A percentile compares a stretch with the other conserved stretches of the same genome.
Evolutionary conservation across 2,329 filamentous ascomycete genomes (phyloP).

Genomic region (Didymella exigua): DNA sequence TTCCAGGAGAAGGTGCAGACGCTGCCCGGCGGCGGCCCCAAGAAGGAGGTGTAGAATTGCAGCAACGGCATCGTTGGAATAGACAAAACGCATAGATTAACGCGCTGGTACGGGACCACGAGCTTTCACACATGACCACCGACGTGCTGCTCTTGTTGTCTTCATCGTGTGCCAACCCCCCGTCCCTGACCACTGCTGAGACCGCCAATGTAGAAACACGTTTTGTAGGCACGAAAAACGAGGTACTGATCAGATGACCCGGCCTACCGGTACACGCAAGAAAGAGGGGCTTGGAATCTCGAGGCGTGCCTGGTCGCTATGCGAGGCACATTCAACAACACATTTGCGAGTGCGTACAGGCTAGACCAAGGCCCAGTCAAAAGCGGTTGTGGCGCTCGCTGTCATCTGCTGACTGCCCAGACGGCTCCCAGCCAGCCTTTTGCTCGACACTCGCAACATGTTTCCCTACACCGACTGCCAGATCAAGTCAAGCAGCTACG

Average conservation of each 20-base stretch:
- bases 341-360: neutral
- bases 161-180: no score
- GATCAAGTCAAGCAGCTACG: neutral
- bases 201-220: no score
- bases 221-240: no score
- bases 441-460: neutral
- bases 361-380: neutral
- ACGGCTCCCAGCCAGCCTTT: neutral
- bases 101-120: no score
- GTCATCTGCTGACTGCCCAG: neutral
- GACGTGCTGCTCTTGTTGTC: no score
- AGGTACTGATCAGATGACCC: no score
- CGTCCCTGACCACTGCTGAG: no score
- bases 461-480: neutral
- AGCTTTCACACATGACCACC: no score
- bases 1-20: constrained; percentile 81
- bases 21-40: constrained; percentile 59
- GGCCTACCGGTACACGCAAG: no score
- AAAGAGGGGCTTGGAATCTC: neutral
- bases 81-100: constrained; percentile 14
- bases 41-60: constrained; percentile 33
- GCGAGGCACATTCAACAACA: neutral
- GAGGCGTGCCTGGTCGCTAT: neutral
- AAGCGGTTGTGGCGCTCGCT: neutral
- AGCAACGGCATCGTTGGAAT: neutral